Percentiles rank a stretch among this genome's conserved stretches.
Evolutionary conservation across 2,329 filamentous ascomycete species (phyloP).

Genomic region (Trichoderma guizhouense): DNA sequence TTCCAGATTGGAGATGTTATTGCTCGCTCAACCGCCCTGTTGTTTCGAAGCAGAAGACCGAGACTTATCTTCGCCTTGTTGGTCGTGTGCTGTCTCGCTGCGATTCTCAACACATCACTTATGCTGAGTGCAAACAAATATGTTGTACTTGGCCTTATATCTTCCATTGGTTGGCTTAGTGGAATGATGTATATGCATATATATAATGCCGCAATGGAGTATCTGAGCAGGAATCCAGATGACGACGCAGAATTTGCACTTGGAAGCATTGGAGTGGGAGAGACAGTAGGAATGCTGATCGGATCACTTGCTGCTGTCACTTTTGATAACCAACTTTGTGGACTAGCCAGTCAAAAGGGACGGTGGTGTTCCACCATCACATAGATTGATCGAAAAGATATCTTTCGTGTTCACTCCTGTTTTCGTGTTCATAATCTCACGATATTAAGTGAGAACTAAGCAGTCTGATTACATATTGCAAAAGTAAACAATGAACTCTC

Average conservation of each 20-base stretch:
- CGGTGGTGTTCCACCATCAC: conserved; percentile 1
- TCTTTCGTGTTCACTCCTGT: neutral
- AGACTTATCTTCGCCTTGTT: neutral
- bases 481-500: neutral
- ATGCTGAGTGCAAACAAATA: neutral
- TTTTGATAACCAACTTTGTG: neutral
- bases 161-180: neutral
- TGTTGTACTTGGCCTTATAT: neutral
- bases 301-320: neutral
- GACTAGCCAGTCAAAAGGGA: neutral
- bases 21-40: neutral
- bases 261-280: neutral
- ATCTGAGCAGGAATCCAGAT: neutral
- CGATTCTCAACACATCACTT: neutral
- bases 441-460: neutral
- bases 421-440: neutral
- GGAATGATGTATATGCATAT: conserved; percentile 2
- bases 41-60: neutral
- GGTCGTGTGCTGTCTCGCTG: neutral
- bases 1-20: neutral
- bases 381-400: neutral
- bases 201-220: neutral
- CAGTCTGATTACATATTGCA: neutral
- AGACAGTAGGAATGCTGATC: neutral
- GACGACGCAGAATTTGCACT: neutral